Evolutionary conservation across 139 green algal genomes (phyloP), one percentile per base, ranked within the genome.

Genomic region (Limnomonas spitsbergensis): DNA sequence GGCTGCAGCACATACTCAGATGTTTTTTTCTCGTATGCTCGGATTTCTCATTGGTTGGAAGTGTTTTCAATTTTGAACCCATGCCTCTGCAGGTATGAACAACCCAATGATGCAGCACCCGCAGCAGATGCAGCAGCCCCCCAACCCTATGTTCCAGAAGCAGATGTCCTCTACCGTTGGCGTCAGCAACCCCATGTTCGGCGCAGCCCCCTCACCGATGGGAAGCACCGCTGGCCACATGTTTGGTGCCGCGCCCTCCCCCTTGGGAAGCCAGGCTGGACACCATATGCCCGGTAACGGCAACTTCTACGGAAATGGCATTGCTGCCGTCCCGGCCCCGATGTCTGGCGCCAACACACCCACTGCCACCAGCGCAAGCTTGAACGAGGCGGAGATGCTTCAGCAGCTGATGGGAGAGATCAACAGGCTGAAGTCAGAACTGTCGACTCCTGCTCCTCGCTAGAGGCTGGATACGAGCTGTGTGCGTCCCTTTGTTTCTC

Each of bases 371-470:
- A 32, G 34, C 38, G 47, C 47, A 61, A 7, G 1, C 29, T 39
- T 71, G 53, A 75, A 38, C n/a, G 84, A 89, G 78, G 75, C 82
- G 0, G 82, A 87, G 68, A 84, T 89, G 80, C 78, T 89, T 77
- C 78, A 85, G 71, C 78, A 86, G 80, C 85, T 89, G 2, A 87
- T 87, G 82, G 32, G 34, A 0, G 85, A 89, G 80, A 89, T 89
- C 69, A 82, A 77, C 29, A 72, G 78, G 31, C 80, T 89, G 29
- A 83, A 83, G 73, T 52, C 2, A 4, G 85, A 89, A 81, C 79
- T 87, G 69, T 78, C 76, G 26, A 20, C 7, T 34, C 29, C 47
- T n/a, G n/a, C n/a, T n/a, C n/a, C n/a, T n/a, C n/a, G n/a, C n/a
- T n/a, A n/a, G n/a, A n/a, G n/a, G n/a, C n/a, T n/a, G n/a, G n/a